Conservation (phyloP, 768 basidiomycete species). For the Lepiota brunneoincarnata region DNA sequence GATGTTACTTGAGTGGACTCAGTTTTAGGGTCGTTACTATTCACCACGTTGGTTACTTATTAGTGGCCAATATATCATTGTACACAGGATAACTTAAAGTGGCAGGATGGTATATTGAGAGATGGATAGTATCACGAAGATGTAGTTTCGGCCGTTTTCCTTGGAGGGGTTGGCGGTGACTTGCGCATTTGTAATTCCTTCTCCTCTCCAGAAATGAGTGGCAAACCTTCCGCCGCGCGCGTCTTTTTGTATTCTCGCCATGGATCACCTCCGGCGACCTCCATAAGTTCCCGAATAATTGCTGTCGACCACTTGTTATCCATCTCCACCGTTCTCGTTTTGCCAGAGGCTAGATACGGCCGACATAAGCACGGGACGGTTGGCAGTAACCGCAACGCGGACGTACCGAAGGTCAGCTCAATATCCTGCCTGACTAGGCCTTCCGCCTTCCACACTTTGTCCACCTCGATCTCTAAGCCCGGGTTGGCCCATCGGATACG, state of each 20-base stretch:
- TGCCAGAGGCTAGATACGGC: constrained; percentile 26
- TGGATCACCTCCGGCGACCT: constrained; percentile 53
- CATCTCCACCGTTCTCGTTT: constrained; percentile 46
- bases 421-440: constrained; percentile 61
- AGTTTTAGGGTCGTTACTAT: neutral
- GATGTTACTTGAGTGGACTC: neutral
- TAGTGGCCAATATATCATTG: constrained; percentile 3
- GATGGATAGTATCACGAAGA: neutral
- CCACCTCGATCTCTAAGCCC: constrained; percentile 54
- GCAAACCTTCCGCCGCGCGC: constrained; percentile 43
- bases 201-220: constrained; percentile 47
- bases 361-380: neutral
- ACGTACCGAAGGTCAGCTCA: constrained; percentile 63
- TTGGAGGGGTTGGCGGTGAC: neutral
- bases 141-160: neutral
- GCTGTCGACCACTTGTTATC: constrained; percentile 67
- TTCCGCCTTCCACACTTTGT: constrained; percentile 48
- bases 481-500: constrained; percentile 80
- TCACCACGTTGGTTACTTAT: neutral
- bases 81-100: neutral
- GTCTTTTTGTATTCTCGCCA: constrained; percentile 58
- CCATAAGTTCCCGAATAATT: constrained; percentile 72
- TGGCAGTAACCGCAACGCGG: neutral
- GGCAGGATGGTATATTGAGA: neutral
- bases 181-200: constrained; percentile 19